These are phyloP conservation scores for Salix dunnii DNA, from an alignment of 345 rosid species.

Conservation along the genomic window DNA sequence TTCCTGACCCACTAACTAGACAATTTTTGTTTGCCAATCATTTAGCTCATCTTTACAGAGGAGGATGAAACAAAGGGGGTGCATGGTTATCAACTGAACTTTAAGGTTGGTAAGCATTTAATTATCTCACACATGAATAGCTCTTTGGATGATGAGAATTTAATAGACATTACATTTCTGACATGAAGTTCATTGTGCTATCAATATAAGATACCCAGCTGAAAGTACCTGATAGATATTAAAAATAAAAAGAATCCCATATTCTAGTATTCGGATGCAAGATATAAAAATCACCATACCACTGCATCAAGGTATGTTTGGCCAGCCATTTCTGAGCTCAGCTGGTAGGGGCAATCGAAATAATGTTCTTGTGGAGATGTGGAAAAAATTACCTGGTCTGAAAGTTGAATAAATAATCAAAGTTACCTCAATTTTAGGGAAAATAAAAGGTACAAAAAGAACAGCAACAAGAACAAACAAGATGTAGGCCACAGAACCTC, in stretches of 20 bases:
- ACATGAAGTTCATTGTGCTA: background rate
- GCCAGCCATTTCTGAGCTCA: slow-evolving; percentile 69
- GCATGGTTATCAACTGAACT: background rate
- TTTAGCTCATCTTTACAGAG: too few species aligned
- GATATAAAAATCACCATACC: slow-evolving; percentile 38
- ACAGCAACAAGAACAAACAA: too few species aligned
- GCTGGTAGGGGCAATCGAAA: slow-evolving; percentile 86
- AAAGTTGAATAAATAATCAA: background rate
- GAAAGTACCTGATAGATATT: background rate
- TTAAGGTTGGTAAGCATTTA: background rate
- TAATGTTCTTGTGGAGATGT: slow-evolving; percentile 82
- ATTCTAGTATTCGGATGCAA: background rate
- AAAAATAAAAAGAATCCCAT: background rate
- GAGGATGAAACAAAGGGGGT: too few species aligned
- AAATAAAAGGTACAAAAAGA: background rate
- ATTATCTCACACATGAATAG: background rate
- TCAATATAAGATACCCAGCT: background rate
- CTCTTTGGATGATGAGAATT: background rate
- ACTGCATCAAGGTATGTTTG: slow-evolving; percentile 84
- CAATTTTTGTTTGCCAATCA: too few species aligned
- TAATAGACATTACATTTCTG: background rate
- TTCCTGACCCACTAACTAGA: too few species aligned
- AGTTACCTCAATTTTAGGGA: background rate
- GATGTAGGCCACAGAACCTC: slow-evolving; percentile 33
- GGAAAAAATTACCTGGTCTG: slow-evolving; percentile 55